Base-by-base conservation (phyloP, 2,329 filamentous ascomycete species). In the Xylaria arbuscula region DNA sequence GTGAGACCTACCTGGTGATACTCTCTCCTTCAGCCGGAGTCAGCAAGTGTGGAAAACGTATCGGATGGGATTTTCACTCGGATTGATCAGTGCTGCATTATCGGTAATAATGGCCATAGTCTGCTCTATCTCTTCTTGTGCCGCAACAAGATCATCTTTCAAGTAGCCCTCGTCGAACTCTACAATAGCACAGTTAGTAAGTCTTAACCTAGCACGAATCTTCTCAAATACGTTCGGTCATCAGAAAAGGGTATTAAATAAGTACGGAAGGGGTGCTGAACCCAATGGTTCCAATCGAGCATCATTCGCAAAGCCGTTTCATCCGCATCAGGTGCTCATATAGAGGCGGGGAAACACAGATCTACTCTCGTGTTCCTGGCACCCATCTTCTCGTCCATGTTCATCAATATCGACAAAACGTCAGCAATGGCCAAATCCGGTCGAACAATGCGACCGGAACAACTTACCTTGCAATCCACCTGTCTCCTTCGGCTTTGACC, bases 101-200 rank as follows among this genome's bases (percentile, higher is more conserved):
- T 69, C 54, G 3, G 51, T 54, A 68, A 70, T 70, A 7, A 72
- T 67, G 13, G 60, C 68, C 50, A 66, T 64, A 3, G 66, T 69
- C n/a, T 2, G 3, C 9, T 70, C 57, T 9, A 72, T 45, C 28
- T 72, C 70, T 66, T 70, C 60, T 34, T 70, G 63, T 28, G 70
- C 70, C 15, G 66, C 66, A 24, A 62, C n/a, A 10, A 53, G 68
- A 53, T 72, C 68, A 1, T 69, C 45, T n/a, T 51, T 69, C 6
- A 70, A 34, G 24, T 70, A 63, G 13, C 70, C 70, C 48, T 72
- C 70, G 19, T 69, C 70, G 50, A 72, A 72, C 38, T 68, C 70
- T 72, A 24, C n/a, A 55, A 11, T 13, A 22, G 36, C 9, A 40
- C 15, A 48, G 11, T 22, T n/a, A 48, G 19, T 22, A 22, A 11